phyloP scores from a whole-genome alignment of 371 early-diverging fungal species.

The Capillidium heterosporum region DNA sequence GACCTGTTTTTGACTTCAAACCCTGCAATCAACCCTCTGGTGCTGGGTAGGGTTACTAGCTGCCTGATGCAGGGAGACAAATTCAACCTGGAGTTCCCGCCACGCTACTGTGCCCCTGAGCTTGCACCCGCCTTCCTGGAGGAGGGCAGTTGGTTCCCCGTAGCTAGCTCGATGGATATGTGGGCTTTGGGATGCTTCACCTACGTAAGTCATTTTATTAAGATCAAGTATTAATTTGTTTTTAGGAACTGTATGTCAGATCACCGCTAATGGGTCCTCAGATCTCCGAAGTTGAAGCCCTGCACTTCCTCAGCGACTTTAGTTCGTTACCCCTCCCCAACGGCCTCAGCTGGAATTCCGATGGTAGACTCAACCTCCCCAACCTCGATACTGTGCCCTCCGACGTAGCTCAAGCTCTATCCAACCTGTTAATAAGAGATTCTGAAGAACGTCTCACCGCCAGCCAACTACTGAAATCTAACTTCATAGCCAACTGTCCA shows the following conservation, averaged over 20 bases:
- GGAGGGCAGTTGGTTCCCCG: not conserved
- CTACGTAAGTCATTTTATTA: not conserved
- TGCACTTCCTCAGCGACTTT: not conserved
- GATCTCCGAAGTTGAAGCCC: not conserved
- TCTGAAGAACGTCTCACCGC: not conserved
- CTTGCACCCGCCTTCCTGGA: not conserved
- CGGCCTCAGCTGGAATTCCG: not conserved
- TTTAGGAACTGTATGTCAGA: constrained; percentile 1
- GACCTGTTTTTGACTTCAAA: not conserved
- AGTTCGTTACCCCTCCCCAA: not conserved
- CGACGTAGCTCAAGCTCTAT: not conserved
- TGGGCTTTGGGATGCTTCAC: constrained; percentile 6
- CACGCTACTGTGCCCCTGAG: constrained; percentile 5
- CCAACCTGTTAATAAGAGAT: not conserved
- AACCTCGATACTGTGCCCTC: not conserved
- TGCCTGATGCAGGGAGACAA: not conserved
- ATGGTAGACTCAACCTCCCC: not conserved
- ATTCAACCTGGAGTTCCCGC: not conserved
- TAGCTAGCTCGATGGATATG: constrained; percentile 3
- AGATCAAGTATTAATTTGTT: not conserved
- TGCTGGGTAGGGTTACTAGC: not conserved
- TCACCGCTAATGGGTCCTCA: not conserved
- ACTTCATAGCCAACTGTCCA: not conserved
- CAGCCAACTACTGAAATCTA: not conserved
- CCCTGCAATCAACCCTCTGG: not conserved